A percentile compares a stretch with the other conserved stretches of the same genome.
These are phyloP conservation scores for Penicillium hordei DNA, from an alignment of 2,329 filamentous ascomycete species.

Conservation along the genomic window DNA sequence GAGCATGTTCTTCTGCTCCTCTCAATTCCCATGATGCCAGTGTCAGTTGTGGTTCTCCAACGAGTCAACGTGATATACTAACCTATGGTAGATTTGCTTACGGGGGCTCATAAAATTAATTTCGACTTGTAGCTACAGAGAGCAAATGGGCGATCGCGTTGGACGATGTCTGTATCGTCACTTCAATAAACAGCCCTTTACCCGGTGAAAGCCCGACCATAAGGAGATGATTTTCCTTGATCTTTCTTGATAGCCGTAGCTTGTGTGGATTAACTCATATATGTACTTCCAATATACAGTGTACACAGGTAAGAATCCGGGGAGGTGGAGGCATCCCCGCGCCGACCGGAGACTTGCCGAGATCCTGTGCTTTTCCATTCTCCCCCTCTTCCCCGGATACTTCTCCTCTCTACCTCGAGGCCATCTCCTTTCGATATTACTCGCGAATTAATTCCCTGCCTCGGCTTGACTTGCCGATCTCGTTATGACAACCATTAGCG, in stretches of 20 bases:
- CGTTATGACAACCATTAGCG: slow-evolving; percentile 16
- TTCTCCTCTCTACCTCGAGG: slow-evolving; percentile 10
- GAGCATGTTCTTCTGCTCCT: not conserved
- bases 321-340: slow-evolving; percentile 16
- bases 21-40: not conserved
- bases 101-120: not conserved
- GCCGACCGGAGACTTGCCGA: slow-evolving; percentile 13
- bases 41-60: not conserved
- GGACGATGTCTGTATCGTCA: not conserved
- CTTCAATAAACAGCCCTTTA: not conserved
- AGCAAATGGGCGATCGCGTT: not conserved
- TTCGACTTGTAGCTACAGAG: not conserved
- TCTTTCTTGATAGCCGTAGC: not conserved
- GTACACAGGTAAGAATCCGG: slow-evolving; percentile 3
- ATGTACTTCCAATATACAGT: not conserved
- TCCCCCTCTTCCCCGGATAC: slow-evolving; percentile 13
- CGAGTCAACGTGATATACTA: not conserved
- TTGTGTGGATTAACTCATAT: not conserved
- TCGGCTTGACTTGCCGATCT: slow-evolving; percentile 11
- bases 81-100: no score
- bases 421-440: not conserved
- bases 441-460: not conserved
- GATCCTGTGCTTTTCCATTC: slow-evolving; percentile 4
- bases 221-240: not conserved
- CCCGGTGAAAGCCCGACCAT: not conserved